phyloP scores from a whole-genome alignment of 139 green algal genomes.

The Pseudopediastrum boryanum region DNA sequence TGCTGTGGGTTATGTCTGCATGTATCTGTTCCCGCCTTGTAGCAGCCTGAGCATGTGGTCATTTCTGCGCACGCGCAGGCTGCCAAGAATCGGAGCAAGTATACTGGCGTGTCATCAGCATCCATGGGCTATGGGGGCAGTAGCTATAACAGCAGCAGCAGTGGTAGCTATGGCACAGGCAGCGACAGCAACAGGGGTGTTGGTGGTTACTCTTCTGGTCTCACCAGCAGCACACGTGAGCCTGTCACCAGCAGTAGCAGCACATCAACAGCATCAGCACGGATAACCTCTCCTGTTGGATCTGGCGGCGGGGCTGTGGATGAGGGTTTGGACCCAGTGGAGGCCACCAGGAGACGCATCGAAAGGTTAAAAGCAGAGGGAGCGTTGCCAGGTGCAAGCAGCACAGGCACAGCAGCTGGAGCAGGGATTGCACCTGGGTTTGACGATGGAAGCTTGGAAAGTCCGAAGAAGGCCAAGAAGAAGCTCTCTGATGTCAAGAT shows the following conservation, averaged over 20 bases:
- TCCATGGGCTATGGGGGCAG: slow-evolving; percentile 41
- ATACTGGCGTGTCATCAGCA: slow-evolving; percentile 70
- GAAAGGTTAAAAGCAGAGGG: slow-evolving; percentile 62
- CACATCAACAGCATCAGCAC: neutral
- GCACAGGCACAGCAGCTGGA: neutral
- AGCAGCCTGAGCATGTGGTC: too few species aligned
- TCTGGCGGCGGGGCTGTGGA: slow-evolving; percentile 3
- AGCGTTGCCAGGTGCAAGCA: slow-evolving; percentile 12
- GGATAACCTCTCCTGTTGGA: neutral
- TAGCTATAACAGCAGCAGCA: slow-evolving; percentile 8
- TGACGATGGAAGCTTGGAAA: neutral
- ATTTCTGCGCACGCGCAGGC: too few species aligned
- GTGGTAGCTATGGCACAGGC: neutral
- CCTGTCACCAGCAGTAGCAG: slow-evolving; percentile 13
- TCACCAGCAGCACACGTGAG: slow-evolving; percentile 8
- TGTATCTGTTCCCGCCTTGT: too few species aligned
- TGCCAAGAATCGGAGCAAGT: slow-evolving; percentile 73
- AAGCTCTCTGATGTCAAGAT: slow-evolving; percentile 80
- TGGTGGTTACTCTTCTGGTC: slow-evolving; percentile 19
- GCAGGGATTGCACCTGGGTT: neutral
- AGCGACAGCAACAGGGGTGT: neutral
- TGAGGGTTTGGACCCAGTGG: slow-evolving; percentile 60
- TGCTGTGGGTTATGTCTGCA: too few species aligned
- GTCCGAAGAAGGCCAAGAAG: slow-evolving; percentile 50
- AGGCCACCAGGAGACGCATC: slow-evolving; percentile 75